Base-by-base conservation (phyloP, 2,329 filamentous ascomycete species). In the Ceratocystis cubensis region DNA sequence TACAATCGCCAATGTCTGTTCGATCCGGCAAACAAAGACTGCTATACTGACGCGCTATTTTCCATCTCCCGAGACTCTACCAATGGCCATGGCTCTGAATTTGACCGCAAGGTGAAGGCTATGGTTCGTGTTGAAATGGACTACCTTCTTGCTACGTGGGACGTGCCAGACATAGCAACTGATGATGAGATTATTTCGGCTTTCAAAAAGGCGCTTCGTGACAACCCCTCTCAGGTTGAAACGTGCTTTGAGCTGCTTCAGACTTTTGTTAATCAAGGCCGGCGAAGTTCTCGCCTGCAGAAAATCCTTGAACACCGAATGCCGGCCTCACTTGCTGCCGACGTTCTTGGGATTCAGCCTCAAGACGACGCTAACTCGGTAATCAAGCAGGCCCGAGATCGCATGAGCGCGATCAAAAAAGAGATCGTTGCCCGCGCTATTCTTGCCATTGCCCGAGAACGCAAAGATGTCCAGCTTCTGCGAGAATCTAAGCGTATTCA, bases 361-460 rank as follows among this genome's bases (percentile, higher is more conserved):
- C 13, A 45, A 15, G 69, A 70, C 22, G 64, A 57, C 33, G 13
- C 64, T 45, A 62, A 64, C 20, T 22, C 46, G 10, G 22, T 69
- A 22, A 67, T 67, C 20, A 46, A 66, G 41, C 67, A 68, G 8
- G 69, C 68, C 7, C 65, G 62, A 25, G 15, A 53, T 44, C 63
- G 68, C n/a, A 37, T 65, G 56, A 45, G 65, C 28, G 15, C 44
- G n/a, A 30, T 65, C 37, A 59, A 68, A 57, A 44, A 67, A 45
- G 70, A 59, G 33, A 68, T 65, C 20, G 67, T 73, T 37, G 71
- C 70, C 0, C 73, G 73, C 22, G 69, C 71, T 5, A 69, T 75
- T 17, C 73, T 72, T 45, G 70, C 71, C 33, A 70, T 71, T 17
- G 71, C 72, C 30, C 65, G 70, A 3, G 72, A 74, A 28, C 64